phyloP scores from a whole-genome alignment of 495 filamentous ascomycete species.

The Hypoxylon fuscum region DNA sequence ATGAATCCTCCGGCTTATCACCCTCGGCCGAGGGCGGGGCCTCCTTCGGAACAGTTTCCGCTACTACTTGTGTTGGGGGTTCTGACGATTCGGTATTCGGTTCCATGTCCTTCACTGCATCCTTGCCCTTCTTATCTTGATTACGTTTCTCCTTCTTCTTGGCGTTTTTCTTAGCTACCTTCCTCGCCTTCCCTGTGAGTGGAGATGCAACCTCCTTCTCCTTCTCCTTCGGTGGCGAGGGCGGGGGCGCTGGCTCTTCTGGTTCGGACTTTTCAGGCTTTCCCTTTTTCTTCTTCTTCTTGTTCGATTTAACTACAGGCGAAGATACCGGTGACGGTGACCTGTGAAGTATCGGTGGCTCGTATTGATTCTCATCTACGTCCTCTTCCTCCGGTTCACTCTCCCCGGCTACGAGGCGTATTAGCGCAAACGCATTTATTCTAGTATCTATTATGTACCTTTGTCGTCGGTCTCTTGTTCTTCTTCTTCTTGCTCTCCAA shows the following conservation, averaged over 20 bases:
- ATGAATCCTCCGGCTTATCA: slow-evolving; percentile 32
- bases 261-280: slow-evolving; percentile 15
- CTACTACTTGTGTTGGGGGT: slow-evolving; percentile 18
- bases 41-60: slow-evolving; percentile 25
- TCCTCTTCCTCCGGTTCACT: slow-evolving; percentile 21
- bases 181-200: slow-evolving; percentile 18
- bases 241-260: slow-evolving; percentile 7
- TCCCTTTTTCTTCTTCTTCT: slow-evolving; percentile 32
- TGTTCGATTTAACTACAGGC: slow-evolving; percentile 20
- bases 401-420: slow-evolving; percentile 22
- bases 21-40: slow-evolving; percentile 11
- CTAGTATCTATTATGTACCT: slow-evolving; percentile 34
- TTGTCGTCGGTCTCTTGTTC: slow-evolving; percentile 41
- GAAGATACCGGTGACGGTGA: slow-evolving; percentile 6
- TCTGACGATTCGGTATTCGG: slow-evolving; percentile 39
- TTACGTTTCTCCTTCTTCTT: slow-evolving; percentile 29
- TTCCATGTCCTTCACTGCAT: slow-evolving; percentile 45
- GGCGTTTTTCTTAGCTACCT: slow-evolving; percentile 26
- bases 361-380: slow-evolving; percentile 24
- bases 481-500: slow-evolving; percentile 41
- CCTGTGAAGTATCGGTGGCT: slow-evolving; percentile 2
- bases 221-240: slow-evolving; percentile 11
- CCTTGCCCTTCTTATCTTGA: slow-evolving; percentile 39
- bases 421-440: slow-evolving; percentile 24
- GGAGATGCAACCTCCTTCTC: slow-evolving; percentile 8